phyloP scores from a whole-genome alignment of 140 eudicot species.

The Anethum foeniculum region DNA sequence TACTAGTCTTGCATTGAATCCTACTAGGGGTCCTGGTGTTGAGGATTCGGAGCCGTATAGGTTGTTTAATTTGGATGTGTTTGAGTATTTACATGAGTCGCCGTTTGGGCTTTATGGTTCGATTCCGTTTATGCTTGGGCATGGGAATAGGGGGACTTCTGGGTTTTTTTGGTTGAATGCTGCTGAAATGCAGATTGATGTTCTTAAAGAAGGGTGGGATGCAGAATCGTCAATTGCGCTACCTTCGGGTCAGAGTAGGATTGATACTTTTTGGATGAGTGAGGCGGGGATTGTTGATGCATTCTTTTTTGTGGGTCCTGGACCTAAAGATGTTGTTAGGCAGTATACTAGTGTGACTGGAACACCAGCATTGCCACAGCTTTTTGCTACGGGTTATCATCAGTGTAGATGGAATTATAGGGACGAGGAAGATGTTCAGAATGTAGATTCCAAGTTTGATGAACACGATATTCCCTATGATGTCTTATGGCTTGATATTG shows the following conservation, averaged over 20 bases:
- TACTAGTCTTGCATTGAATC: slow-evolving; percentile 73
- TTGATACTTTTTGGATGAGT: slow-evolving; percentile 93
- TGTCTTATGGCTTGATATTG: slow-evolving; percentile 97
- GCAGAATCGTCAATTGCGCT: slow-evolving; percentile 37
- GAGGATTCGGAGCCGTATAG: slow-evolving; percentile 85
- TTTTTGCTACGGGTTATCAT: slow-evolving; percentile 87
- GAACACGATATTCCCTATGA: slow-evolving; percentile 91
- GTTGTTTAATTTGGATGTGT: slow-evolving; percentile 84
- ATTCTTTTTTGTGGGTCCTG: slow-evolving; percentile 84
- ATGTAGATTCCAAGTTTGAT: slow-evolving; percentile 79
- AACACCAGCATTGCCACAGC: slow-evolving; percentile 76
- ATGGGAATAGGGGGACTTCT: slow-evolving; percentile 63
- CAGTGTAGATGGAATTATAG: slow-evolving; percentile 97
- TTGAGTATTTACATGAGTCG: slow-evolving; percentile 76
- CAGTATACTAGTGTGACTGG: slow-evolving; percentile 85
- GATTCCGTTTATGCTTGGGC: slow-evolving; percentile 83
- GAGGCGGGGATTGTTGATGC: slow-evolving; percentile 90
- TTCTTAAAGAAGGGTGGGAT: slow-evolving; percentile 84
- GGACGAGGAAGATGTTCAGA: slow-evolving; percentile 88
- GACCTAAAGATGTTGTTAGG: slow-evolving; percentile 83
- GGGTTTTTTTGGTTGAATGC: slow-evolving; percentile 98
- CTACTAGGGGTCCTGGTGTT: slow-evolving; percentile 81
- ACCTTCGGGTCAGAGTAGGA: slow-evolving; percentile 60
- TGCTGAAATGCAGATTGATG: slow-evolving; percentile 99
- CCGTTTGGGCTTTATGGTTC: slow-evolving; percentile 95